Percentiles rank a stretch among this genome's conserved stretches.
These are phyloP conservation scores for Venustampulla echinocandica DNA, from an alignment of 495 filamentous ascomycete genomes.

Conservation along the genomic window DNA sequence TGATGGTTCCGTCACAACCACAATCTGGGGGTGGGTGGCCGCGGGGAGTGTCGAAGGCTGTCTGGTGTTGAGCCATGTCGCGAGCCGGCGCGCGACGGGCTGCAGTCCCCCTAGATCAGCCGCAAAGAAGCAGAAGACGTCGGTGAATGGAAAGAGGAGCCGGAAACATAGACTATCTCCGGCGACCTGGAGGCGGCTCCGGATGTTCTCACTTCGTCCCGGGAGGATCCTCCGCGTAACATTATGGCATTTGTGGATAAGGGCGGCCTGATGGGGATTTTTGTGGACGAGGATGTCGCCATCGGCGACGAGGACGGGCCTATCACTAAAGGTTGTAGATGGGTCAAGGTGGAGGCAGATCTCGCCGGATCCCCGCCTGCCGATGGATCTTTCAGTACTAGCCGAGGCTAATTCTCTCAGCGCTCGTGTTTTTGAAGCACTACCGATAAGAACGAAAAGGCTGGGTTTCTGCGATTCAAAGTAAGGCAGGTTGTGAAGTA, in stretches of 20 bases:
- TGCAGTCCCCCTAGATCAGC: slow-evolving; percentile 2
- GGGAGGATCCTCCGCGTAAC: neutral
- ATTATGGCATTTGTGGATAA: neutral
- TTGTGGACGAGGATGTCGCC: slow-evolving; percentile 1
- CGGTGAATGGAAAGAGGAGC: slow-evolving; percentile 7
- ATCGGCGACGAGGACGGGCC: slow-evolving; percentile 4
- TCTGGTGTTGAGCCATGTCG: neutral
- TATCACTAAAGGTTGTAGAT: slow-evolving; percentile 10
- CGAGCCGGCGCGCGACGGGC: slow-evolving; percentile 1
- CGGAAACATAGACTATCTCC: slow-evolving; percentile 2
- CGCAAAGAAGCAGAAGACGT: slow-evolving; percentile 12
- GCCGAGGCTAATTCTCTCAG: slow-evolving; percentile 6
- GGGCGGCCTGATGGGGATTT: neutral
- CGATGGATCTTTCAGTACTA: neutral
- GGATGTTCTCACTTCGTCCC: neutral
- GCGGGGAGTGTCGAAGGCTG: slow-evolving; percentile 5
- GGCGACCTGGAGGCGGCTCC: neutral
- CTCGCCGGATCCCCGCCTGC: neutral
- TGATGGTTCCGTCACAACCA: slow-evolving; percentile 4
- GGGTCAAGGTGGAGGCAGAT: slow-evolving; percentile 15
- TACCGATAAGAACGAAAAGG: slow-evolving; percentile 13
- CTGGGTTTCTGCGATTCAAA: slow-evolving; percentile 6
- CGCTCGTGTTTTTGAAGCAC: slow-evolving; percentile 12
- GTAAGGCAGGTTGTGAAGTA: slow-evolving; percentile 11
- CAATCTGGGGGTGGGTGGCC: neutral